Base-by-base conservation (phyloP, 805 yeast genomes). In the Ogataea glucozyma region DNA sequence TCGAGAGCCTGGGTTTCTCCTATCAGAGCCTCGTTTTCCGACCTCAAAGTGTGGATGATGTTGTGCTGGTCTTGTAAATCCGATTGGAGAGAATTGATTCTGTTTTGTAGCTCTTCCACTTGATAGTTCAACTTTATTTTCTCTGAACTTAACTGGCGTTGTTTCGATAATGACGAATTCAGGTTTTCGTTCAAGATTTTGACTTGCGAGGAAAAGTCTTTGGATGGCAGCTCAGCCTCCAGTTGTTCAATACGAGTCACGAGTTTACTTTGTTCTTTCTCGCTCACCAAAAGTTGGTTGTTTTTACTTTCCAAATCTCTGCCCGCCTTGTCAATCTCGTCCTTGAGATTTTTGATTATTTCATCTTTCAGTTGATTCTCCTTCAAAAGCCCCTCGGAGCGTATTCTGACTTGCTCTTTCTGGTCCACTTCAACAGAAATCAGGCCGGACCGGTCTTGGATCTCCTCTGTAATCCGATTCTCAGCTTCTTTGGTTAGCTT, bases 11-110 rank as follows among this genome's bases (percentile, higher is more conserved):
- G 22, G 11, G 42, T 38, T 8, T 64, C 50, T 4, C 58, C 60
- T 11, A 69, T 60, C 3, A 79, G 45, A 31, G 69, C 74, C 21
- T 69, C 66, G 41, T 71, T 69, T 24, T 73, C 75, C 33, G 68
- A 57, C 34, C 73, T 71, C 40, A 71, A 62, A 10, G 65, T 64
- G 6, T 55, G 57, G 14, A 58, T 40, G 23, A 53, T 48, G 31
- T 54, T 56, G 1, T 39, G 29, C 10, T 51, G 37, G 3, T 31
- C 41, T 2, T 36, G 26, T 2, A 45, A 13, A 10, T 56, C 36
- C 1, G 58, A 44, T 22, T 60, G 35, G 48, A 61, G 16, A 51
- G 53, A n/a, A 9, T 34, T 14, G 6, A 37, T 7, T 4, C 48
- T n/a, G 58, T 23, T 38, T 4, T 13, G 47, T 7, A 68, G 46